Evolutionary conservation across 139 green algal genomes (phyloP), one percentile per base, ranked within the genome.

Genomic region (Pseudopediastrum boryanum): DNA sequence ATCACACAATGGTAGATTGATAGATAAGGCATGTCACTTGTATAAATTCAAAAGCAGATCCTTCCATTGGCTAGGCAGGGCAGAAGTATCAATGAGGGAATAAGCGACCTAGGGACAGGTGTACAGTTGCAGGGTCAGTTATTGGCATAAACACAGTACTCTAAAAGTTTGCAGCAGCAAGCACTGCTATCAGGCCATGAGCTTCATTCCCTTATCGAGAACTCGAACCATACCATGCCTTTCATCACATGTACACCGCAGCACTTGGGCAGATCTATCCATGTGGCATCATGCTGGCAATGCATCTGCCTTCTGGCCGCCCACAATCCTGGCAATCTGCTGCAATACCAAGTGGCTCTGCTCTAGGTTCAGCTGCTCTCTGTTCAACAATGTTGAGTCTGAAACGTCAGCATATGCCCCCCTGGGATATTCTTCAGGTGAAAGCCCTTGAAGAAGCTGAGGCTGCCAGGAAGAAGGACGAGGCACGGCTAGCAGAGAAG

Each of bases 401-500:
- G n/a, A n/a, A 16, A 31, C 62, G 27, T 16, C 25, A 36, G 27
- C 5, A 13, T 67, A 12, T 33, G 27, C 67, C 23, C 42, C 31
- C 13, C 8, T 23, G 51, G 1, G 19, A 29, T 41, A 1, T 46
- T 6, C 3, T 80, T 44, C 86, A 95, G 87, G 84, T 95, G 46
- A 90, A 90, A 70, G 89, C 92, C 2, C 78, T 96, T 51, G 90
- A 94, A 70, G 84, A 78, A 7, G 92, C 91, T 0, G 66, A 89
- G 29, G 86, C 85, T 3, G 83, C 81, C 35, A 87, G 82, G 78
- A 75, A 87, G 56, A 81, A 81, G 44, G 78, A 90, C 44, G 84
- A 91, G 19, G 71, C 69, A 13, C 77, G 78, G 43, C 78, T 87
- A 29, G 70, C 69, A 35, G 75, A 86, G 41, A 77, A 78, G 59